phyloP scores from a whole-genome alignment of 805 yeast species.

The Zygosaccharomyces lentus region DNA sequence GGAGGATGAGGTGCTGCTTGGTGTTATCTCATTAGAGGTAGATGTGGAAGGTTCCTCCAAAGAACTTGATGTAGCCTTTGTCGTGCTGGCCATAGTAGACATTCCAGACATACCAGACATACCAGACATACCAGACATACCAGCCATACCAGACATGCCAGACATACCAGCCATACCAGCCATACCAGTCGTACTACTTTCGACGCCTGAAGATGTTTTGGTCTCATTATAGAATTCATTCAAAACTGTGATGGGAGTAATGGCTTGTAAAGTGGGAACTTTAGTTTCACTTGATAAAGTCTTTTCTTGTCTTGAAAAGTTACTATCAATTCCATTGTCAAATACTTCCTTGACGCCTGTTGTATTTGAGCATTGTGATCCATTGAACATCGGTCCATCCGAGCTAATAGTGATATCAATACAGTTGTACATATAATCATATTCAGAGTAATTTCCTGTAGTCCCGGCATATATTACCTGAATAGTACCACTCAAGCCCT shows the following conservation, averaged over 20 bases:
- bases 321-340: neutral
- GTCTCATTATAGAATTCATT: neutral
- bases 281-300: neutral
- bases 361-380: slow-evolving; percentile 29
- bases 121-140: slow-evolving; percentile 2
- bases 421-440: slow-evolving; percentile 31
- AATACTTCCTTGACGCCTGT: neutral
- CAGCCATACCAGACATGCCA: neutral
- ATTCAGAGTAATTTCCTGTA: slow-evolving; percentile 16
- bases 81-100: neutral
- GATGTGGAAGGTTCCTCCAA: neutral
- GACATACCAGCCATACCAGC: neutral
- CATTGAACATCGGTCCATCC: slow-evolving; percentile 27
- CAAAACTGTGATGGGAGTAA: neutral
- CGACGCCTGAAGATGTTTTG: neutral
- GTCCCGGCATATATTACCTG: slow-evolving; percentile 28
- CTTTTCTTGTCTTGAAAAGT: neutral
- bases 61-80: neutral
- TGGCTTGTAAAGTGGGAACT: neutral
- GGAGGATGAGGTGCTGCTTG: neutral
- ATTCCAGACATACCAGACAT: neutral
- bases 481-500: slow-evolving; percentile 27
- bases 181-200: neutral
- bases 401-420: slow-evolving; percentile 28
- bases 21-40: neutral